phyloP scores from a whole-genome alignment of 78 protist species.

The Dictyostelium capitatum region DNA sequence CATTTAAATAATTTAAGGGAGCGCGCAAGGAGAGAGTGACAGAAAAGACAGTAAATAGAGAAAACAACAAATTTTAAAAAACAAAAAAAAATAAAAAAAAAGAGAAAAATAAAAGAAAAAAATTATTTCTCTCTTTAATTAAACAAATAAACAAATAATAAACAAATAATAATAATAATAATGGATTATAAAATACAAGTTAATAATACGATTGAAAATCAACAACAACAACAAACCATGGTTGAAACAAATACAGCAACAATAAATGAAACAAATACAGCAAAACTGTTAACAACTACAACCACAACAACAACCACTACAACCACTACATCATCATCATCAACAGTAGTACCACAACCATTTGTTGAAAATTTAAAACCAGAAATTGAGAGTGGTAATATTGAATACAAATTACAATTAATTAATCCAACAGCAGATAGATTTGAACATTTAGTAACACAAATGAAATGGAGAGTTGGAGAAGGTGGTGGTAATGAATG shows the following conservation, averaged over 20 bases:
- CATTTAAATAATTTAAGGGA: too few species aligned
- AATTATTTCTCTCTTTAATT: too few species aligned
- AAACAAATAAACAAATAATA: too few species aligned
- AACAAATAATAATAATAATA: too few species aligned
- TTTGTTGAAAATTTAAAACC: slow-evolving; percentile 55
- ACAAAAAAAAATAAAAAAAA: too few species aligned
- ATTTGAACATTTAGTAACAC: slow-evolving; percentile 77
- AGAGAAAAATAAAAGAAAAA: too few species aligned
- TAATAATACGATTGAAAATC: too few species aligned
- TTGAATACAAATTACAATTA: slow-evolving; percentile 82
- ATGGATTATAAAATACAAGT: too few species aligned
- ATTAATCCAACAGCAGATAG: slow-evolving; percentile 84
- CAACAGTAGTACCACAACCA: neutral
- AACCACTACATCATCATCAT: neutral
- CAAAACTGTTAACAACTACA: neutral
- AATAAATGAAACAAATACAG: neutral
- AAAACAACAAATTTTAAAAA: too few species aligned
- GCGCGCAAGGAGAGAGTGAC: too few species aligned
- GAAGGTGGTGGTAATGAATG: slow-evolving; percentile 90
- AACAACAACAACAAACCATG: neutral
- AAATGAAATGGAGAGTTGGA: slow-evolving; percentile 81
- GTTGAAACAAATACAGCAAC: neutral
- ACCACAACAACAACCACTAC: slow-evolving; percentile 24
- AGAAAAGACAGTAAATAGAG: too few species aligned
- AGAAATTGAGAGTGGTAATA: slow-evolving; percentile 80